Conservation (phyloP, 2,329 filamentous ascomycete genomes). For the Elsinoe necatrix region DNA sequence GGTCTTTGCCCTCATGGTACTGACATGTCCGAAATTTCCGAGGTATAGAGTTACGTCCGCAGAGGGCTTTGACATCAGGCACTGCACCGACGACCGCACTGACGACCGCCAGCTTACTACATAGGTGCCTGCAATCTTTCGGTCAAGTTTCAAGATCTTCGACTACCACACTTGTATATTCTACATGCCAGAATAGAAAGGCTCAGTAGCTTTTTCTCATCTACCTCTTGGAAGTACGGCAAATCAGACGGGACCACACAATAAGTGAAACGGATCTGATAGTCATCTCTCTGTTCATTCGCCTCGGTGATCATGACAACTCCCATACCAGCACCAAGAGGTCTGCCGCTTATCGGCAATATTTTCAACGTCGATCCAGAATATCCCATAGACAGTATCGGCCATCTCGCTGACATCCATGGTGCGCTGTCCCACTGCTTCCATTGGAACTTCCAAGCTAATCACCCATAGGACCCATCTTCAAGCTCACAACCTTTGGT, state of each 20-base stretch:
- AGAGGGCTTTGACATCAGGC: not conserved
- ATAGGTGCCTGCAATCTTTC: not conserved
- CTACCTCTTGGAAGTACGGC: too few relatives aligned
- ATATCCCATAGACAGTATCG: slow-evolving; percentile 48
- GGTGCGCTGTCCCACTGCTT: not conserved
- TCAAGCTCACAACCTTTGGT: slow-evolving; percentile 19
- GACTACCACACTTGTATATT: too few relatives aligned
- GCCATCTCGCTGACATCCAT: slow-evolving; percentile 36
- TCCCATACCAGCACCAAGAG: slow-evolving; percentile 55
- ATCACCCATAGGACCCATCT: slow-evolving; percentile 17
- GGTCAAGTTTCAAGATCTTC: too few relatives aligned
- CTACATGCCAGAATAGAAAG: too few relatives aligned
- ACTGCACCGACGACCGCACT: not conserved
- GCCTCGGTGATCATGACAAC: slow-evolving; percentile 21
- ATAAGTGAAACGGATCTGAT: not conserved
- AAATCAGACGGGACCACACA: not conserved
- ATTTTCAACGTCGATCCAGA: slow-evolving; percentile 53
- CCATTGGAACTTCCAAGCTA: not conserved
- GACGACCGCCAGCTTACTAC: not conserved
- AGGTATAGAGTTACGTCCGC: slow-evolving; percentile 13
- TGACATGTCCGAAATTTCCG: slow-evolving; percentile 7
- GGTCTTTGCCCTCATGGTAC: not conserved
- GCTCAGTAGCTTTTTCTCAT: too few relatives aligned
- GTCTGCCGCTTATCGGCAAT: slow-evolving; percentile 59
- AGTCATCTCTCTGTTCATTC: not conserved